Base-by-base conservation (phyloP, 192 early-diverging fungal species). In the Gigaspora rosea region DNA sequence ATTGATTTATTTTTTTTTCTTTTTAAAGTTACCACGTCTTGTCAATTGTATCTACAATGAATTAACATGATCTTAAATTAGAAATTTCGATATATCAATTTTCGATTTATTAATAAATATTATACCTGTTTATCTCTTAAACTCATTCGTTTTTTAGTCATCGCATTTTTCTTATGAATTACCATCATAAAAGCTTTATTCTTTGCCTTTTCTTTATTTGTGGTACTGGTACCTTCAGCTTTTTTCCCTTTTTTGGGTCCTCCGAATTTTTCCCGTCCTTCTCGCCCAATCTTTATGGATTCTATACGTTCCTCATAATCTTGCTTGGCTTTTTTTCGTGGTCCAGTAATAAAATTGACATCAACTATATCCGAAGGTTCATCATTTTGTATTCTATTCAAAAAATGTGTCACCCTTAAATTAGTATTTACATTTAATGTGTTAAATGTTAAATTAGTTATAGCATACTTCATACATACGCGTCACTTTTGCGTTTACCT, bases 141-240 rank as follows among this genome's bases (percentile, higher is more conserved):
- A 79, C 90, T 92, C 67, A 88, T 85, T 82, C 88, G 93, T 73
- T 88, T 86, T 85, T 94, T 95, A 47, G 80, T 80, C 41, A 89
- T 80, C 41, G 95, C 90, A 61, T 89, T 86, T 59, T 89, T 86
- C 88, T 98, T 98, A 86, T 99, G 97, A 27, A 94, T 87, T 76
- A 98, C 88, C 98, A 99, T 99, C 85, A 90, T 90, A 80, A 92
- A 95, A 81, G 91, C 89, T 90, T 99, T 99, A 76, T 90, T 94
- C 82, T 93, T 94, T 77, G 91, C 77, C 88, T 98, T 99, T 74
- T 96, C 95, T 82, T 88, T 87, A 86, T 98, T 98, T 71, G 97
- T 95, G 35, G 91, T 89, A 41, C 90, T 92, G 65, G 86, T 84
- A 66, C 88, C 87, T 54, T 88, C 87, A 22, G 92, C 89, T 52